Evolutionary conservation across 2,329 filamentous ascomycete genomes (phyloP).

Genomic region (Pyrenophora graminea): DNA sequence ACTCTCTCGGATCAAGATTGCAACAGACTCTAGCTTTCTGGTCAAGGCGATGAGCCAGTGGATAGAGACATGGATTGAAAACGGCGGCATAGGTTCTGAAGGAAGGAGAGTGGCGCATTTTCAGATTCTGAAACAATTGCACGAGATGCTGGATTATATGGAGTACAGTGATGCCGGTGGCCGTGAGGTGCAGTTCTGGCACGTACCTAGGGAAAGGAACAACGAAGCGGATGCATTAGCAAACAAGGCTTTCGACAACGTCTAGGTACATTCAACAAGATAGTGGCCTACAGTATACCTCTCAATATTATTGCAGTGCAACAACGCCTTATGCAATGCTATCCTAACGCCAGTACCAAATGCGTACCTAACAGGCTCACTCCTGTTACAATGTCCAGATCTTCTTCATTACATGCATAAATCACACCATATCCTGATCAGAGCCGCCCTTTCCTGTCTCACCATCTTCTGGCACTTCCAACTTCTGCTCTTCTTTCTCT

Average conservation of each 20-base stretch:
- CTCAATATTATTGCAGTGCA: slow-evolving; percentile 4
- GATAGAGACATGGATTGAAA: too few species aligned
- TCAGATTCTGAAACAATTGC: too few species aligned
- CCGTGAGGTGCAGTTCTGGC: slow-evolving; percentile 33
- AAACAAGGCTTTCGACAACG: slow-evolving; percentile 37
- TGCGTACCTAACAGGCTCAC: slow-evolving; percentile 14
- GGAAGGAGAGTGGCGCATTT: too few species aligned
- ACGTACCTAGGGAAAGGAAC: slow-evolving; percentile 28
- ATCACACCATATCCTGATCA: slow-evolving; percentile 27
- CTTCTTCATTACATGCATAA: too few species aligned
- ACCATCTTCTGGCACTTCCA: slow-evolving; percentile 10
- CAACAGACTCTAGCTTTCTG: too few species aligned
- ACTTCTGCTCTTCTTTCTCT: slow-evolving; percentile 18
- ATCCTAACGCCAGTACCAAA: slow-evolving; percentile 24
- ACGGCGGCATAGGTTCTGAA: too few species aligned
- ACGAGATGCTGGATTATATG: too few species aligned
- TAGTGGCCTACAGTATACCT: background rate
- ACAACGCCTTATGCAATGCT: slow-evolving; percentile 10
- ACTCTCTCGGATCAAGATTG: too few species aligned
- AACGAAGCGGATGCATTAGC: slow-evolving; percentile 21
- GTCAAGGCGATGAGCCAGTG: too few species aligned
- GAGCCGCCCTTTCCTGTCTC: slow-evolving; percentile 13
- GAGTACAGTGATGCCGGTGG: too few species aligned
- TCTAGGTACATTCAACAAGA: slow-evolving; percentile 30
- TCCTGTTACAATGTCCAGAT: background rate